Percentiles rank a stretch among this genome's conserved stretches.
Evolutionary conservation across 805 yeast genomes (phyloP).

Genomic region (Starmerella potacharoeniae): DNA sequence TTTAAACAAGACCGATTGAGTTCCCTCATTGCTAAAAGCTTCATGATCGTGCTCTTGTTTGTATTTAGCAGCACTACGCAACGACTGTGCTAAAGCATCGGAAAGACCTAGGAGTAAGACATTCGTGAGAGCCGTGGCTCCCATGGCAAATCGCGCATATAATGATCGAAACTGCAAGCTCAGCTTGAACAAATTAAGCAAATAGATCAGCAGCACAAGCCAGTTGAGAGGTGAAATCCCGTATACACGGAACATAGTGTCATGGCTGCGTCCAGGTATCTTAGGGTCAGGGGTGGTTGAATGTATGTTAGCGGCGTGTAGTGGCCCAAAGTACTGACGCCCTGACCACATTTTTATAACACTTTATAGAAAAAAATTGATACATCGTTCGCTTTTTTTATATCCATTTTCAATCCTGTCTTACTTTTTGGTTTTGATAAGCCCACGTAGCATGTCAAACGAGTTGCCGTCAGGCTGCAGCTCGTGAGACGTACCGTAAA

Average conservation of each 20-base stretch:
- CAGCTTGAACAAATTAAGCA: conserved; percentile 25
- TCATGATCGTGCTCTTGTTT: background rate
- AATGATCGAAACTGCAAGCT: conserved; percentile 25
- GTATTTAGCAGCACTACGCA: conserved; percentile 33
- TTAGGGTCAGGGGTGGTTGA: background rate
- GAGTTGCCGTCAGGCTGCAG: conserved; percentile 97
- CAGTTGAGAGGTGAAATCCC: conserved; percentile 30
- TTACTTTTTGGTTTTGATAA: conserved; percentile 38
- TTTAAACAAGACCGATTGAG: conserved; percentile 16
- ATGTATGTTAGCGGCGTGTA: background rate
- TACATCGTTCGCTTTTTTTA: background rate
- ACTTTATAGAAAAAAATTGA: no score
- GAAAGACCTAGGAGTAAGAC: conserved; percentile 78
- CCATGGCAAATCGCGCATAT: conserved; percentile 52
- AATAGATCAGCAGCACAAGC: conserved; percentile 27
- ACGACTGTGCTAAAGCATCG: conserved; percentile 76
- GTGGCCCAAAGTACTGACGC: background rate
- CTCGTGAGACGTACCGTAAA: conserved; percentile 48
- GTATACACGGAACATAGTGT: conserved; percentile 18
- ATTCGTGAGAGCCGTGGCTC: conserved; percentile 75
- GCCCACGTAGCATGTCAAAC: conserved; percentile 85
- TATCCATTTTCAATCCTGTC: background rate
- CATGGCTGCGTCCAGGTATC: background rate
- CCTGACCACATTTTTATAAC: no score
- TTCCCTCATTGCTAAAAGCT: background rate